These are phyloP conservation scores for Globisporangium abappressorium DNA, from an alignment of 352 stramenopile species.

Conservation along the genomic window DNA sequence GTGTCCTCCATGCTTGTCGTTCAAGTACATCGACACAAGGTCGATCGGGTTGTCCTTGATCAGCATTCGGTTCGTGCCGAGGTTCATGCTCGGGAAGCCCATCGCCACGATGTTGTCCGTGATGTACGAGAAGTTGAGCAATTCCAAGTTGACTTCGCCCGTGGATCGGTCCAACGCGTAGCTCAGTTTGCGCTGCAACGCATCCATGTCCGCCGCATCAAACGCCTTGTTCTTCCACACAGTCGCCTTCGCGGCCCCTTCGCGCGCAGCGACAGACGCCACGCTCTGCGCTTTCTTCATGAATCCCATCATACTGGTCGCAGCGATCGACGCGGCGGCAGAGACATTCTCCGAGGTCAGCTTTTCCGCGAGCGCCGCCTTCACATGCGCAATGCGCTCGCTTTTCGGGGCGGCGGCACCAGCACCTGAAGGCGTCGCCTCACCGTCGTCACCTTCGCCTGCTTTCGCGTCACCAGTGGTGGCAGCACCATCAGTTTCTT, in stretches of 20 bases:
- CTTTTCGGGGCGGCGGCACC: constrained; percentile 17
- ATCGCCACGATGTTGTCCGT: constrained; percentile 87
- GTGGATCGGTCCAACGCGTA: constrained; percentile 77
- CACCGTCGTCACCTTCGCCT: neutral
- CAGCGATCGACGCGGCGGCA: constrained; percentile 54
- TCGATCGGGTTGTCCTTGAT: constrained; percentile 89
- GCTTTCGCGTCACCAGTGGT: neutral
- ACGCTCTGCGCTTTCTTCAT: constrained; percentile 85
- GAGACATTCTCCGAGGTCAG: constrained; percentile 74
- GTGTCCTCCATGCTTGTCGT: constrained; percentile 90
- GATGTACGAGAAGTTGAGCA: constrained; percentile 92
- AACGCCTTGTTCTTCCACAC: constrained; percentile 72
- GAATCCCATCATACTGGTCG: constrained; percentile 75
- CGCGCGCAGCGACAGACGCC: constrained; percentile 62
- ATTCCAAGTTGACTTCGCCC: constrained; percentile 77
- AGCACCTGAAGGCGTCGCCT: neutral
- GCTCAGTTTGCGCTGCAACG: constrained; percentile 74
- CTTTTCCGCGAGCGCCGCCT: constrained; percentile 51
- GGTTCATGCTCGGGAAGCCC: constrained; percentile 89
- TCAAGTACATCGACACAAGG: constrained; percentile 92
- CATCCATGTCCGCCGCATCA: constrained; percentile 84
- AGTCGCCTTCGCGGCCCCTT: constrained; percentile 70
- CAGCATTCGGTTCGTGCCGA: constrained; percentile 66
- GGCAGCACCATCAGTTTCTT: neutral
- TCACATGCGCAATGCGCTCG: constrained; percentile 46